Conservation (phyloP, 768 basidiomycete genomes). For the Suillus bovinus region DNA sequence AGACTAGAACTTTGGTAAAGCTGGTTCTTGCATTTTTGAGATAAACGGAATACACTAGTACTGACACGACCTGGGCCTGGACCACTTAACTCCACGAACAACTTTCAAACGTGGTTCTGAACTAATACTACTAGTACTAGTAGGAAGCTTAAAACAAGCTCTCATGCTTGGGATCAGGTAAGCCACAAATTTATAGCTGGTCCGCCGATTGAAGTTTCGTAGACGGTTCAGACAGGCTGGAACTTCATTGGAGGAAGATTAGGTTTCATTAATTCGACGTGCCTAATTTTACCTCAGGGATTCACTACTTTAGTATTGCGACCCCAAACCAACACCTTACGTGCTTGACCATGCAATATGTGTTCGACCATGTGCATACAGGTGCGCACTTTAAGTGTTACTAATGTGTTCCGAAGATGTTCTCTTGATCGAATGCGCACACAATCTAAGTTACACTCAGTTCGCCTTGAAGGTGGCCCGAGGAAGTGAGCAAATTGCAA, state of each 20-base stretch:
- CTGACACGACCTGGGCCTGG: neutral
- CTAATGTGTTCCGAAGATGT: too few species aligned
- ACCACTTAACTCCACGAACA: neutral
- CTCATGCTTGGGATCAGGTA: neutral
- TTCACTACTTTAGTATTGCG: neutral
- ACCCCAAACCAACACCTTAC: neutral
- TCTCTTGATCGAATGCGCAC: neutral
- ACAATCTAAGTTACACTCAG: neutral
- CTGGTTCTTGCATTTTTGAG: neutral
- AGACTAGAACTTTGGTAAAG: neutral
- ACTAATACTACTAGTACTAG: neutral
- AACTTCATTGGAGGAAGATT: neutral
- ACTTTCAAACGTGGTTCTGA: neutral
- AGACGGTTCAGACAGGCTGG: neutral
- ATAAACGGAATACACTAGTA: neutral
- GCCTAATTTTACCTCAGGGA: neutral
- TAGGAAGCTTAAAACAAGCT: conserved; percentile 1
- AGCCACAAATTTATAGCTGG: neutral
- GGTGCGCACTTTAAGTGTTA: too few species aligned
- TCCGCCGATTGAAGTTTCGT: neutral
- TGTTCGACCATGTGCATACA: neutral
- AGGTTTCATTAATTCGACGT: neutral
- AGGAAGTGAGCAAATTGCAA: neutral
- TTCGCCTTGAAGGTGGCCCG: neutral
- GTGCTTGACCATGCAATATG: neutral